Evolutionary conservation across 2,329 filamentous ascomycete species (phyloP), one percentile per base, ranked within the genome.

Genomic region (Ophiostoma angusticollis): DNA sequence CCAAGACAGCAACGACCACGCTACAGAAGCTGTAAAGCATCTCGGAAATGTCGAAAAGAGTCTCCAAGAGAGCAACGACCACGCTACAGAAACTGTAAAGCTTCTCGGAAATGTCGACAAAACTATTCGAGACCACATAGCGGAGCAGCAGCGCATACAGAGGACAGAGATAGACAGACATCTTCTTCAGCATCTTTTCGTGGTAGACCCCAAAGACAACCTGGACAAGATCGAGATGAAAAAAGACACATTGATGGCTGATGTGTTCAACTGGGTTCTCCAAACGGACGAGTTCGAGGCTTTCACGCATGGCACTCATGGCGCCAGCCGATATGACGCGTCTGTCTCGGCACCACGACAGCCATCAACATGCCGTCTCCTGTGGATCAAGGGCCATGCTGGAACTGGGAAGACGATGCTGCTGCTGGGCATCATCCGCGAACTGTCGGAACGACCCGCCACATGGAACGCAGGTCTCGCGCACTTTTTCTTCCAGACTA

Each of bases 401-500:
- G 37, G 37, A 1, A 39, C 37, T 3, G 37, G 37, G 9, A 39
- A 39, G 37, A 33, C 37, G 2, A 39, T 33, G 30, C 23, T 39
- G n/a, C 24, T 33, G 2, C 8, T 32, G 5, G 31, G 30, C 30
- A 33, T 39, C 23, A 29, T 39, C 9, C 37, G 37, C 16, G 36
- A 38, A 12, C 23, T 33, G 13, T 34, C 30, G 8, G 14, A 21
- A 9, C 37, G 30, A 9, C 9, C 31, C 6, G 31, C 30, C 8
- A 23, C 13, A 1, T 6, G 21, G 23, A 16, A 9, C 9, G 30
- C 31, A 1, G 29, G 31, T 18, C 24, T 39, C 11, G 17, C 22
- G 5, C 29, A 44, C 43, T 34, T 49, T 19, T 39, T 49, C 38
- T 48, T 45, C n/a, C 43, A 49, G 35, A 42, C 41, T 32, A 47